phyloP scores from a whole-genome alignment of 805 yeast genomes.

The Yueomyces sinensis region DNA sequence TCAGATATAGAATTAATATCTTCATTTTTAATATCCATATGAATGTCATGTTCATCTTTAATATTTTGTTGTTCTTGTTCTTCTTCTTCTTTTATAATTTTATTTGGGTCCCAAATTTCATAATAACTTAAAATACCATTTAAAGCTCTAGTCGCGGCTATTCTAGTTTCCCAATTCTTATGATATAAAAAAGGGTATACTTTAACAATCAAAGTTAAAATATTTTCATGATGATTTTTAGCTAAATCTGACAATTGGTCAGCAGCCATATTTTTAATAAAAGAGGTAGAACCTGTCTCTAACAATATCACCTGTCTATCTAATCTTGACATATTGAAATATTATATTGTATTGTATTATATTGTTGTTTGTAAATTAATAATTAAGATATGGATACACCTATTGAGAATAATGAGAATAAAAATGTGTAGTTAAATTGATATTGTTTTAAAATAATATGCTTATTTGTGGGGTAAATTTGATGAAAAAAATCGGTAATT shows the following conservation, averaged over 20 bases:
- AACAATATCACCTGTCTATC: conserved; percentile 37
- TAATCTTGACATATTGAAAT: conserved; percentile 27
- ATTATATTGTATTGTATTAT: not conserved
- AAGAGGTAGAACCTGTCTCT: conserved; percentile 91
- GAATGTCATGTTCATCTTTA: too few relatives aligned
- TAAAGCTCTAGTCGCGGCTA: conserved; percentile 86
- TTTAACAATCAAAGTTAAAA: conserved; percentile 66
- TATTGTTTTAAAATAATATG: too few relatives aligned
- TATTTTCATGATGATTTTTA: conserved; percentile 88
- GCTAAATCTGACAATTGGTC: conserved; percentile 93
- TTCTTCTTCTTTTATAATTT: conserved; percentile 20
- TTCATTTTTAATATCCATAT: conserved; percentile 2
- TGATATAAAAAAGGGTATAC: conserved; percentile 82
- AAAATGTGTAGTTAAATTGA: too few relatives aligned
- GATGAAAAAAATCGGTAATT: too few relatives aligned
- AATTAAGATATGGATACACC: too few relatives aligned
- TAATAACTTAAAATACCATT: conserved; percentile 84
- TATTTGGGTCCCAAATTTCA: conserved; percentile 74
- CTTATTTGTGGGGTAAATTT: too few relatives aligned
- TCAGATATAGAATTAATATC: conserved; percentile 10
- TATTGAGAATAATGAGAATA: not conserved
- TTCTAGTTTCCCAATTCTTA: conserved; percentile 90
- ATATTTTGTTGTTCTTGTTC: conserved; percentile 7
- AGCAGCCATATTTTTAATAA: conserved; percentile 91
- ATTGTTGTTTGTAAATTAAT: not conserved